Base-by-base conservation (phyloP, 306 rosid species). In the Prunus dulcis region DNA sequence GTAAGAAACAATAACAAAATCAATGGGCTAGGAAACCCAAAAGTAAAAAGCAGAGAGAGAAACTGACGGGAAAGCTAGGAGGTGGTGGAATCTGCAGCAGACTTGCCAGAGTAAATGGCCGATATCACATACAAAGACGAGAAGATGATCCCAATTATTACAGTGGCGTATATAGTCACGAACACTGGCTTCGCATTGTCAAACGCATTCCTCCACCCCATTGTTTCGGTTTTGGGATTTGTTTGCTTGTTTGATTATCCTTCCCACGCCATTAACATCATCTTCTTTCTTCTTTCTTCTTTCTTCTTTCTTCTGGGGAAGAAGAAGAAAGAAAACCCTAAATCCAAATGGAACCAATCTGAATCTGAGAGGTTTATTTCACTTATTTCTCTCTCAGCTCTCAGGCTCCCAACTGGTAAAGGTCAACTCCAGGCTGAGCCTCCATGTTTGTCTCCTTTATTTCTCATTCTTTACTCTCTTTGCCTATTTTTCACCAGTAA, bases 71-170 rank as follows among this genome's bases (percentile, higher is more conserved):
- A 80, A 67, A 70, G 53, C 25, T 83, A 8, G 93, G 30, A 28
- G 30, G 30, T 28, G 30, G 30, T 28, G 30, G 30, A 28, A 28
- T 28, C 30, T 28, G 30, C 30, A 28, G 30, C 30, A 28, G 30
- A 28, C 30, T 28, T 28, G 30, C 30, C 30, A 28, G 30, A 81
- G 85, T 80, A 89, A 25, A 92, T 81, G 55, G 96, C 90, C 11
- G 96, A 88, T 85, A 92, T 88, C 75, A 89, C 89, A 65, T 92
- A 89, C 60, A 88, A 79, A 15, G 97, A 84, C 2, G 97, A 88
- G 73, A 92, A 76, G 15, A 89, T 79, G 76, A 91, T 78, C 65
- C 93, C 97, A 56, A 86, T 71, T 23, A 89, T 52, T 19, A 92
- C 88, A 46, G 85, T 78, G 17, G 87, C 81, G 79, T 89, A 92